Evolutionary conservation across 768 basidiomycete species (phyloP).

Genomic region (Boletellus emodensis): DNA sequence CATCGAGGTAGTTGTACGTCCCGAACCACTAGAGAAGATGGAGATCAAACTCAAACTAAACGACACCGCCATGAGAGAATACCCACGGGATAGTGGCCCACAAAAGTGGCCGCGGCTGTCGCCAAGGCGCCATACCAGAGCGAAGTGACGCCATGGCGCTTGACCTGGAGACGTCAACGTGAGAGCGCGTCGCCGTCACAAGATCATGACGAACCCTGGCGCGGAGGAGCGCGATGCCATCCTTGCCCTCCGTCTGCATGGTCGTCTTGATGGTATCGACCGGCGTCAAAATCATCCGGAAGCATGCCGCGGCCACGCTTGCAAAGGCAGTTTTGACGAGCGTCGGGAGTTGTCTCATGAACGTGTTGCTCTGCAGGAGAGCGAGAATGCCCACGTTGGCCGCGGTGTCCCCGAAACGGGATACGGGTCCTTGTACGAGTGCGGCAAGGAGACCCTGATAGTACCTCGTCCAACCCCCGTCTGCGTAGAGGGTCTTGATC

Average conservation of each 20-base stretch:
- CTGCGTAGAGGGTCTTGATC: slow-evolving; percentile 60
- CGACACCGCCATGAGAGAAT: not conserved
- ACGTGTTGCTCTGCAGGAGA: slow-evolving; percentile 71
- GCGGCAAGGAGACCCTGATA: slow-evolving; percentile 88
- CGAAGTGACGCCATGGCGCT: slow-evolving; percentile 67
- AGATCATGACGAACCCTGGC: slow-evolving; percentile 43
- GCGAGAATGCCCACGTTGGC: slow-evolving; percentile 92
- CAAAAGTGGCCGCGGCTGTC: slow-evolving; percentile 90
- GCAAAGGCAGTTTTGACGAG: slow-evolving; percentile 77
- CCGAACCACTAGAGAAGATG: slow-evolving; percentile 60
- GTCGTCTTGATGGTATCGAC: slow-evolving; percentile 96
- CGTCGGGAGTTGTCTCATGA: slow-evolving; percentile 58
- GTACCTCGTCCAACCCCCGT: slow-evolving; percentile 80
- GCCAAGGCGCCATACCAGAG: slow-evolving; percentile 92
- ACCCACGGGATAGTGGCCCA: slow-evolving; percentile 81
- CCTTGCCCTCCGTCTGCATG: slow-evolving; percentile 82
- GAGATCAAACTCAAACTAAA: slow-evolving; percentile 2
- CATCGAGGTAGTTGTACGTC: slow-evolving; percentile 80
- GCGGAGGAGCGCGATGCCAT: slow-evolving; percentile 62
- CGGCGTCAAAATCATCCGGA: slow-evolving; percentile 89
- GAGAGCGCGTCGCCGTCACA: not conserved
- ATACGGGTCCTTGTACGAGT: slow-evolving; percentile 77
- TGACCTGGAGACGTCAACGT: slow-evolving; percentile 43
- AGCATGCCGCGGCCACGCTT: slow-evolving; percentile 71
- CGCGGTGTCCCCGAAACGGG: slow-evolving; percentile 93